A percentile compares a stretch with the other conserved stretches of the same genome.
These are phyloP conservation scores for Pseudoturritis turrita DNA, from an alignment of 345 rosid species.

Conservation along the genomic window DNA sequence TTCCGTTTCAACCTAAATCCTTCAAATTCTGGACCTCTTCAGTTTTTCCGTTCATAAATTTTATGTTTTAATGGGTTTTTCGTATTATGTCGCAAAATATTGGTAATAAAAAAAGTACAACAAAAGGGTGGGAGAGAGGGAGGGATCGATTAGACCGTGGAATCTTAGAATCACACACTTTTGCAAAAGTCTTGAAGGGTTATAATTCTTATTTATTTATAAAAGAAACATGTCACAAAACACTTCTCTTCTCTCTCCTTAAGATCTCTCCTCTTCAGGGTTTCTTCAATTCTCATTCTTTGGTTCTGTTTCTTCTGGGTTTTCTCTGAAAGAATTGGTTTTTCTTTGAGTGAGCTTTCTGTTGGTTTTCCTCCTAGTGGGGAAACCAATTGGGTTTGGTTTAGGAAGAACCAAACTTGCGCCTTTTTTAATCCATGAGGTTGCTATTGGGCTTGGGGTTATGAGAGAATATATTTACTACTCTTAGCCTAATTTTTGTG, in stretches of 20 bases:
- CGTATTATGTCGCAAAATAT: too few relatives aligned
- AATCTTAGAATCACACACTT: slow-evolving; percentile 60
- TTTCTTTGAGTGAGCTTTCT: not conserved
- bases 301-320: not conserved
- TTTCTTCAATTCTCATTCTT: not conserved
- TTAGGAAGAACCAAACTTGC: too few relatives aligned
- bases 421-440: too few relatives aligned
- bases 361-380: too few relatives aligned
- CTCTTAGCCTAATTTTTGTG: too few relatives aligned
- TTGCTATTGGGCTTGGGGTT: too few relatives aligned
- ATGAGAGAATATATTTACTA: too few relatives aligned
- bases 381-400: too few relatives aligned
- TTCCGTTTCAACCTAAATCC: too few relatives aligned
- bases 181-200: not conserved
- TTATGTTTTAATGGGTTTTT: too few relatives aligned
- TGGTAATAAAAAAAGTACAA: slow-evolving; percentile 30
- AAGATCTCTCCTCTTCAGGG: slow-evolving; percentile 1
- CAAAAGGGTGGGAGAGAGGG: slow-evolving; percentile 10
- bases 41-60: not conserved
- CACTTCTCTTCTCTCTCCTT: slow-evolving; percentile 22
- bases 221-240: slow-evolving; percentile 23
- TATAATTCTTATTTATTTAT: not conserved
- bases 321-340: not conserved
- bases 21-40: too few relatives aligned
- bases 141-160: slow-evolving; percentile 78